Percentiles rank a stretch among this genome's conserved stretches.
These are phyloP conservation scores for Vigna angularis DNA, from an alignment of 306 rosid genomes.

Conservation along the genomic window DNA sequence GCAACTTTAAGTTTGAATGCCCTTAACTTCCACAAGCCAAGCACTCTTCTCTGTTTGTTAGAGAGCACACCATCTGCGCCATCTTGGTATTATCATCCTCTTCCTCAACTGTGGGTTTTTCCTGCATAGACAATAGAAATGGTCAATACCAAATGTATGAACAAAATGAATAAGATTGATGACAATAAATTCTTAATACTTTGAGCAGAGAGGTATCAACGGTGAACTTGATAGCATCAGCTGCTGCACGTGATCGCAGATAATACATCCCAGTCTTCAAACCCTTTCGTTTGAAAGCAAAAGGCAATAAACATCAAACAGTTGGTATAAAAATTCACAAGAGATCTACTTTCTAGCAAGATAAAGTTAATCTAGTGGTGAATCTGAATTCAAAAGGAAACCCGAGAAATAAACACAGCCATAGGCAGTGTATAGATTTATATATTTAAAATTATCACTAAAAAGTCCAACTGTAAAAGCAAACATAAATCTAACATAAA, in stretches of 20 bases:
- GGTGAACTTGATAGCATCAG: slow-evolving; percentile 91
- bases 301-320: slow-evolving; percentile 17
- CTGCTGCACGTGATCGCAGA: slow-evolving; percentile 83
- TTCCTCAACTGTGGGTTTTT: slow-evolving; percentile 45
- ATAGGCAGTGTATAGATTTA: not conserved
- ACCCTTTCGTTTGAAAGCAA: slow-evolving; percentile 57
- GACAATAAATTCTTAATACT: slow-evolving; percentile 42
- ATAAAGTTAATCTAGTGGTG: not conserved
- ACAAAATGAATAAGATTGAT: slow-evolving; percentile 4
- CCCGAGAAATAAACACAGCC: not conserved
- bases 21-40: slow-evolving; percentile 83
- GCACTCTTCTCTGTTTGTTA: slow-evolving; percentile 84
- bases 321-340: not conserved
- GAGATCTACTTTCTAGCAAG: not conserved
- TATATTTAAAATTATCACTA: not conserved
- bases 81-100: slow-evolving; percentile 63
- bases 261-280: slow-evolving; percentile 94
- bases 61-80: slow-evolving; percentile 92
- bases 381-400: too few species aligned
- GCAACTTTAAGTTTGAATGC: not conserved
- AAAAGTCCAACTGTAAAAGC: too few species aligned
- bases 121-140: slow-evolving; percentile 52
- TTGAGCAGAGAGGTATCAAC: slow-evolving; percentile 72
- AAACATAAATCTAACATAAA: too few species aligned
- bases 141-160: not conserved